phyloP scores from a whole-genome alignment of 1,284 basidiomycete genomes.

The Microstroma glucosiphilum region DNA sequence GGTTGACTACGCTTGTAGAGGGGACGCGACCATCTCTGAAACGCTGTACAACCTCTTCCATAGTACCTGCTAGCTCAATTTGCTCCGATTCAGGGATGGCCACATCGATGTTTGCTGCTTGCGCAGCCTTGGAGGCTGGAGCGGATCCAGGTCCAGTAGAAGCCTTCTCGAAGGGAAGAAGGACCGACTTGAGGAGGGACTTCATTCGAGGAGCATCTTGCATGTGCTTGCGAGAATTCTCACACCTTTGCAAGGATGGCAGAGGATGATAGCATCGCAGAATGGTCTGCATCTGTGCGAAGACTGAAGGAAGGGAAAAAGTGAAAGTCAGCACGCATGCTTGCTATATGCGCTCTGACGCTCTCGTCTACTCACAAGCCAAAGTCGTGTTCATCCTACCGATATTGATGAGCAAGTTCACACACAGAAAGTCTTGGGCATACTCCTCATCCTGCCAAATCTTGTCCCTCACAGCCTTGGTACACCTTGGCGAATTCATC shows the following conservation, averaged over 20 bases:
- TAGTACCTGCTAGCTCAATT: conserved; percentile 6
- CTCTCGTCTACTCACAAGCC: conserved; percentile 56
- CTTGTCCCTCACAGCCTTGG: conserved; percentile 78
- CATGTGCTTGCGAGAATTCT: conserved; percentile 62
- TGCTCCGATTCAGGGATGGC: background rate
- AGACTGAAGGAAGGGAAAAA: conserved; percentile 23
- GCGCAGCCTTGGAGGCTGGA: conserved; percentile 18
- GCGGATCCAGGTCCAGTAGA: conserved; percentile 31
- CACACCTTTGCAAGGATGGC: conserved; percentile 65
- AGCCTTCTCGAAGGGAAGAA: conserved; percentile 63
- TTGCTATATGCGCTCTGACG: too few relatives aligned
- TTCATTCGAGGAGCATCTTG: conserved; percentile 77
- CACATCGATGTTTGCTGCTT: conserved; percentile 19
- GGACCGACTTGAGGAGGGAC: conserved; percentile 67
- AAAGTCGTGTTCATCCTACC: conserved; percentile 91
- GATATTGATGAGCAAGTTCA: conserved; percentile 78
- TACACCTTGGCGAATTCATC: conserved; percentile 72
- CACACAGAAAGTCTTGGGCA: conserved; percentile 68
- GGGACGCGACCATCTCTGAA: conserved; percentile 19
- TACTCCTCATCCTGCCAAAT: conserved; percentile 72
- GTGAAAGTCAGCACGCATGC: too few relatives aligned
- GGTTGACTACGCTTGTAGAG: conserved; percentile 41
- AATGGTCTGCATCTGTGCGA: conserved; percentile 69
- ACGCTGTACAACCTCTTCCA: conserved; percentile 37
- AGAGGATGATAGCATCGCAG: conserved; percentile 75